Percentiles rank a stretch among this genome's conserved stretches.
phyloP scores from a whole-genome alignment of 2,329 filamentous ascomycete species.

The Lachnellula suecica region DNA sequence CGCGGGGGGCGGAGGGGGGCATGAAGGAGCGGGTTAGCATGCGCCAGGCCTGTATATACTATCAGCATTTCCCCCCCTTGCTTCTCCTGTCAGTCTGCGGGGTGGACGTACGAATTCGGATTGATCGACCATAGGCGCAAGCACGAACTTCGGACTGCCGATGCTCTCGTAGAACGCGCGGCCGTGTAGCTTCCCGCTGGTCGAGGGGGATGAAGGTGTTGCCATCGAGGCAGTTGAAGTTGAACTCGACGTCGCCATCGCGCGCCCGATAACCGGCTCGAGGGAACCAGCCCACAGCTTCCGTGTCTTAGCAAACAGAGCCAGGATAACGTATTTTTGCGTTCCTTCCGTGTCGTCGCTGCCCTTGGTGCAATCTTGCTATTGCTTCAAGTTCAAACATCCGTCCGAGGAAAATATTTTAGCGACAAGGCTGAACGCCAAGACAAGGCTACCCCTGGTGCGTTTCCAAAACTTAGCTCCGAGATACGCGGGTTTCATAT shows the following conservation, averaged over 20 bases:
- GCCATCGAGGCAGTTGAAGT: constrained; percentile 10
- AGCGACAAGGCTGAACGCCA: constrained; percentile 25
- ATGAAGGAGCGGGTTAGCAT: constrained; percentile 94
- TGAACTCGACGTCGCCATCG: constrained; percentile 20
- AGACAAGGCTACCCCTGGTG: constrained; percentile 19
- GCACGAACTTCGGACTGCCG: constrained; percentile 83
- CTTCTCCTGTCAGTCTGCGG: no score
- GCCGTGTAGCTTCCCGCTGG: constrained; percentile 66
- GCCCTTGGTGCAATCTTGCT: background rate
- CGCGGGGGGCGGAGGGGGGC: constrained; percentile 59
- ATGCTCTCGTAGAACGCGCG: constrained; percentile 93
- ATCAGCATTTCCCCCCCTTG: no score
- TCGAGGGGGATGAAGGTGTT: background rate
- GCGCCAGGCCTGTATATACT: constrained; percentile 76
- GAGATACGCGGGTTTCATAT: no score
- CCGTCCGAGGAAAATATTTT: constrained; percentile 17
- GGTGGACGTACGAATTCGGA: constrained; percentile 80
- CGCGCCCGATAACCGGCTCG: constrained; percentile 8
- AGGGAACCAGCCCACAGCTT: constrained; percentile 32
- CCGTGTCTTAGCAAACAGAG: constrained; percentile 11
- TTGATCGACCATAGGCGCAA: constrained; percentile 98
- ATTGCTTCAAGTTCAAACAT: no score
- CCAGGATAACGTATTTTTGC: constrained; percentile 19
- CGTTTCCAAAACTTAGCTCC: background rate
- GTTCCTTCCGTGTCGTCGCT: background rate